Evolutionary conservation across 768 basidiomycete species (phyloP).

Genomic region (Auriscalpium microsporum): DNA sequence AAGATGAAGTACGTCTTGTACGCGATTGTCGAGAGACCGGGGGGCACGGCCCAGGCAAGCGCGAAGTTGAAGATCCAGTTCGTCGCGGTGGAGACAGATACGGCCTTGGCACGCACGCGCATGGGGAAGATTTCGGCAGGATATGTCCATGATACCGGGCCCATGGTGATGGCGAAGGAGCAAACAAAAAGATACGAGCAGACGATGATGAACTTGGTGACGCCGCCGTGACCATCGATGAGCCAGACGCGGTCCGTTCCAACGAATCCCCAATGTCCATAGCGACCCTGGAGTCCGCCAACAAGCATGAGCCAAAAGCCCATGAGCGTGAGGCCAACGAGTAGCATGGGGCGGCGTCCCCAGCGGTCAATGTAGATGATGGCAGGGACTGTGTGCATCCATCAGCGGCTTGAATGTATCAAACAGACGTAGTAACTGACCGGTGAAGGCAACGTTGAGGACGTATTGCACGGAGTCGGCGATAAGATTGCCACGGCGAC

Average conservation of each 20-base stretch:
- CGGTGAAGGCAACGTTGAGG: slow-evolving; percentile 32
- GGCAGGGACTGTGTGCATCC: slow-evolving; percentile 25
- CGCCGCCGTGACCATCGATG: slow-evolving; percentile 42
- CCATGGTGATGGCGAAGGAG: slow-evolving; percentile 1
- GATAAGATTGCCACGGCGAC: slow-evolving; percentile 64
- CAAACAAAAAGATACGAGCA: slow-evolving; percentile 73
- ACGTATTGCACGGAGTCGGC: slow-evolving; percentile 61
- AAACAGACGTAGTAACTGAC: too few species aligned
- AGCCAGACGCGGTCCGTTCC: slow-evolving; percentile 49
- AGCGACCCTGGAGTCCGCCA: too few species aligned
- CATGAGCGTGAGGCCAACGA: slow-evolving; percentile 58
- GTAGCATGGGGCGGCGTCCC: slow-evolving; percentile 71
- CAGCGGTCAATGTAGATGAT: slow-evolving; percentile 65
- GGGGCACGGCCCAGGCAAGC: slow-evolving; percentile 48
- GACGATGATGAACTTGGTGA: slow-evolving; percentile 65
- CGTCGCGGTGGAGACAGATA: background rate
- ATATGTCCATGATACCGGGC: too few species aligned
- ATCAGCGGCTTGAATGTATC: too few species aligned
- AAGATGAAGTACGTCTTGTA: slow-evolving; percentile 31
- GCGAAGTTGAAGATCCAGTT: background rate
- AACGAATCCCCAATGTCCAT: too few species aligned
- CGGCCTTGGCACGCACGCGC: too few species aligned
- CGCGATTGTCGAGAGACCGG: slow-evolving; percentile 57
- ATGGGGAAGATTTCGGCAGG: too few species aligned
- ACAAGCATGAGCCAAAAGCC: slow-evolving; percentile 62